Conservation (phyloP, 768 basidiomycete species). For the Mycena capillaripes region DNA sequence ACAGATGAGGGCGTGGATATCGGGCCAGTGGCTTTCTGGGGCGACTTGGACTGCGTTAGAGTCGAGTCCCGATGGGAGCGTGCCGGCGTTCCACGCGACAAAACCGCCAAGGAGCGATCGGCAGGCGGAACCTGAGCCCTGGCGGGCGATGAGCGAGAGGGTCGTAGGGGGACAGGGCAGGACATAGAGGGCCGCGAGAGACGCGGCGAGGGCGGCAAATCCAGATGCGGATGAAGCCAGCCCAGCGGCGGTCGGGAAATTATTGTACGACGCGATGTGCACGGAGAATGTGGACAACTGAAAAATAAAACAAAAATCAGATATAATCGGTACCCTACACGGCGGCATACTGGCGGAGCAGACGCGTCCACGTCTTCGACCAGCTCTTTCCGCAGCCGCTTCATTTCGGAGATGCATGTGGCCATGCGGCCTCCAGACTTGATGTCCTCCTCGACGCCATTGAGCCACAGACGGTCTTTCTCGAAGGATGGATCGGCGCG, state of each 20-base stretch:
- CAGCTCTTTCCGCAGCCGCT: constrained; percentile 73
- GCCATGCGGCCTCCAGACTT: constrained; percentile 82
- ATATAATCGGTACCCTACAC: background rate
- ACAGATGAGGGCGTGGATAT: constrained; percentile 97
- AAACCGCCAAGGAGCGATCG: constrained; percentile 97
- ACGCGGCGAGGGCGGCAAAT: constrained; percentile 94
- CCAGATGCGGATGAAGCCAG: constrained; percentile 98
- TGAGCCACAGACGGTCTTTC: constrained; percentile 92
- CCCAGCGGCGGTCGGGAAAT: constrained; percentile 99
- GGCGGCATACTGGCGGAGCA: constrained; percentile 72
- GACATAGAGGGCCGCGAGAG: constrained; percentile 87
- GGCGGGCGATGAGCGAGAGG: constrained; percentile 95
- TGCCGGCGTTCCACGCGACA: constrained; percentile 94
- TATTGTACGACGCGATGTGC: constrained; percentile 96
- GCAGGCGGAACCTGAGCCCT: constrained; percentile 98
- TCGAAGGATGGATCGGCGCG: constrained; percentile 83
- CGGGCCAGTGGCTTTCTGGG: constrained; percentile 90
- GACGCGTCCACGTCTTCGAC: constrained; percentile 80
- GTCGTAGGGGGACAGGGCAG: constrained; percentile 84
- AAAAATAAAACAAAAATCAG: constrained; percentile 20
- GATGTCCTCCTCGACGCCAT: constrained; percentile 93
- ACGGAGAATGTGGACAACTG: constrained; percentile 81
- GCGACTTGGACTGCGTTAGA: constrained; percentile 92
- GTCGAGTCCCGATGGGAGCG: constrained; percentile 78
- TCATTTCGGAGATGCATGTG: constrained; percentile 92